Conservation (phyloP, 1,284 basidiomycete genomes). For the Ganoderma resinaceum region DNA sequence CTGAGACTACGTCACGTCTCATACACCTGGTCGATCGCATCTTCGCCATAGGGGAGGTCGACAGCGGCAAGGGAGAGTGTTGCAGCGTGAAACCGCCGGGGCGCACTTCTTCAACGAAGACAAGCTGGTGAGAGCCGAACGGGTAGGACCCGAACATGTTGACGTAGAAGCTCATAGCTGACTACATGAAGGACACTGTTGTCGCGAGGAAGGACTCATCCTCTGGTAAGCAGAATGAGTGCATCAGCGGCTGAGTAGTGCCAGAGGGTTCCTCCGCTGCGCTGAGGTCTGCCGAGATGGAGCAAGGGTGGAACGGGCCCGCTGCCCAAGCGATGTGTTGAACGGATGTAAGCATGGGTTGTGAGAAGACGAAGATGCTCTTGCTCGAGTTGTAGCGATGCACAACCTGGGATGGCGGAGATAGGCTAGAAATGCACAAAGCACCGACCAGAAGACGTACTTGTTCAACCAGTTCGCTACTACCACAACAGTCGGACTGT, state of each 20-base stretch:
- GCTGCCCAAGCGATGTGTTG: conserved; percentile 97
- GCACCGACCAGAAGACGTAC: conserved; percentile 48
- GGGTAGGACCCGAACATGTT: conserved; percentile 97
- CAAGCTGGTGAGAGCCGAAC: conserved; percentile 93
- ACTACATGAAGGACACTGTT: conserved; percentile 82
- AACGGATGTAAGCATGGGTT: conserved; percentile 88
- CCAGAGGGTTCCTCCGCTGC: conserved; percentile 66
- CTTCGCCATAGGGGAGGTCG: conserved; percentile 88
- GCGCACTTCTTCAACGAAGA: conserved; percentile 92
- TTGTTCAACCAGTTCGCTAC: conserved; percentile 94
- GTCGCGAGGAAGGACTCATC: conserved; percentile 74
- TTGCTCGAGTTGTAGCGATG: conserved; percentile 96
- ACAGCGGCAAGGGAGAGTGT: conserved; percentile 84
- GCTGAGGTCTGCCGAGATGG: conserved; percentile 69
- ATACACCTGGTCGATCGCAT: conserved; percentile 93
- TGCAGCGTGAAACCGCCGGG: conserved; percentile 83
- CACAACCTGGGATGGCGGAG: conserved; percentile 64
- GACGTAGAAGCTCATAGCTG: conserved; percentile 92
- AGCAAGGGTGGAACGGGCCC: conserved; percentile 89
- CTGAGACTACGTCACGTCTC: conserved; percentile 89
- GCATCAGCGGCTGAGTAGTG: conserved; percentile 82
- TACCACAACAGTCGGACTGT: conserved; percentile 87
- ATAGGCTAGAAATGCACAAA: not conserved
- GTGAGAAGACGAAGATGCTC: conserved; percentile 94
- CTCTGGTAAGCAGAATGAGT: conserved; percentile 94